phyloP scores from a whole-genome alignment of 1,284 basidiomycete genomes.

The Sporisorium reilianum region DNA sequence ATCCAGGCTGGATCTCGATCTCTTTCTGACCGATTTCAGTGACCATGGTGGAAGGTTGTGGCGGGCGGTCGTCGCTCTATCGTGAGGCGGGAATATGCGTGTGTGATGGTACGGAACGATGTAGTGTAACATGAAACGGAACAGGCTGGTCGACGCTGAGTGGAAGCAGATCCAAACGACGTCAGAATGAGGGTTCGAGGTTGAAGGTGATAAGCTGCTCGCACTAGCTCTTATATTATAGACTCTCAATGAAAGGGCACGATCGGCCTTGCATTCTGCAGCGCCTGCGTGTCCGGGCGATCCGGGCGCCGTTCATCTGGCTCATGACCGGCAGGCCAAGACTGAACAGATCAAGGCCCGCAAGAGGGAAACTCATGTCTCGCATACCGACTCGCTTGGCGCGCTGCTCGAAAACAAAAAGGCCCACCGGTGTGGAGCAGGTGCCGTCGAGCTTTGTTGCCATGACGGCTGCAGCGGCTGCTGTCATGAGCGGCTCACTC shows the following conservation, averaged over 20 bases:
- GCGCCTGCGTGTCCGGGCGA: neutral
- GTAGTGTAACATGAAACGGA: neutral
- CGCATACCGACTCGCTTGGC: constrained; percentile 24
- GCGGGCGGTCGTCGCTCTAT: constrained; percentile 2
- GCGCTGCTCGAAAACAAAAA: constrained; percentile 2
- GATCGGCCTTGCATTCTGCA: neutral
- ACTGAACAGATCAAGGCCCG: neutral
- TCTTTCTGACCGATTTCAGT: constrained; percentile 51
- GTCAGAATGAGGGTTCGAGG: neutral
- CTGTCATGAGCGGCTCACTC: neutral
- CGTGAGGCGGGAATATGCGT: neutral
- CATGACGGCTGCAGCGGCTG: constrained; percentile 5
- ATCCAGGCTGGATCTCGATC: constrained; percentile 49
- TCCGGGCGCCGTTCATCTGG: neutral
- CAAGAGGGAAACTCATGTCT: constrained; percentile 6
- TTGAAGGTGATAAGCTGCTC: neutral
- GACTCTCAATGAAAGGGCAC: neutral
- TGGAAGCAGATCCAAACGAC: neutral
- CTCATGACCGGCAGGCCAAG: constrained; percentile 1
- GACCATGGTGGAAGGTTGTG: constrained; percentile 28
- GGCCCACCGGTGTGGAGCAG: neutral
- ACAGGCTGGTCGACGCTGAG: neutral
- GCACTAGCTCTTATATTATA: neutral
- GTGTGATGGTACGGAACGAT: neutral
- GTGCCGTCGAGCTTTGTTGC: constrained; percentile 4